These are phyloP conservation scores for Alisma plantagoaquatica DNA, from an alignment of 106 monocot genomes.

Conservation along the genomic window DNA sequence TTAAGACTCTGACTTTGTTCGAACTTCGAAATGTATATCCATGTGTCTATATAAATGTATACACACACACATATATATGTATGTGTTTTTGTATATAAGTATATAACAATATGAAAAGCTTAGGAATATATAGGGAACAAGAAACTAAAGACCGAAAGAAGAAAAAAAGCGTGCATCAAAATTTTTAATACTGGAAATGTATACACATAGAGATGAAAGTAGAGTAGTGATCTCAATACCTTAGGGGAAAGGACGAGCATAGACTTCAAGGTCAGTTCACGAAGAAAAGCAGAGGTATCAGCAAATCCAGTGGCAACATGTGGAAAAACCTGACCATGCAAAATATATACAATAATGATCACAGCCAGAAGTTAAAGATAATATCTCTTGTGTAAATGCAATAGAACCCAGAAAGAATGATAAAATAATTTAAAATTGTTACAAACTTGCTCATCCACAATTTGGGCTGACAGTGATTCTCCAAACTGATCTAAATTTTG, in stretches of 20 bases:
- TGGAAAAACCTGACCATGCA: constrained; percentile 57
- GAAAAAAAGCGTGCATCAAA: constrained; percentile 1
- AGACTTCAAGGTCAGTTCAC: constrained; percentile 90
- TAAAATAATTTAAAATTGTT: background rate
- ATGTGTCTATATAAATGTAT: no score
- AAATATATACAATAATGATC: background rate
- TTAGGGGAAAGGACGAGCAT: constrained; percentile 94
- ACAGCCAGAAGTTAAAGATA: background rate
- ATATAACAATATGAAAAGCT: no score
- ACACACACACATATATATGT: no score
- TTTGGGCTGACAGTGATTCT: no score
- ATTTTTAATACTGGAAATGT: background rate
- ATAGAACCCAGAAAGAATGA: background rate
- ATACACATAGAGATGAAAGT: no score
- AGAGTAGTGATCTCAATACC: no score
- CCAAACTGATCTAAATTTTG: no score
- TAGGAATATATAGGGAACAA: background rate
- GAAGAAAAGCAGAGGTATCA: constrained; percentile 95
- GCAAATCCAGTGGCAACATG: constrained; percentile 95
- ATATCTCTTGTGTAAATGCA: background rate
- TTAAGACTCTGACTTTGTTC: no score
- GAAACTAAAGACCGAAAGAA: background rate
- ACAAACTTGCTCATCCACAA: constrained; percentile 10
- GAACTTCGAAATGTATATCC: no score
- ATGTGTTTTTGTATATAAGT: no score